These are phyloP conservation scores for Populus hybrid DNA, from an alignment of 441 rosid species.

Conservation along the genomic window DNA sequence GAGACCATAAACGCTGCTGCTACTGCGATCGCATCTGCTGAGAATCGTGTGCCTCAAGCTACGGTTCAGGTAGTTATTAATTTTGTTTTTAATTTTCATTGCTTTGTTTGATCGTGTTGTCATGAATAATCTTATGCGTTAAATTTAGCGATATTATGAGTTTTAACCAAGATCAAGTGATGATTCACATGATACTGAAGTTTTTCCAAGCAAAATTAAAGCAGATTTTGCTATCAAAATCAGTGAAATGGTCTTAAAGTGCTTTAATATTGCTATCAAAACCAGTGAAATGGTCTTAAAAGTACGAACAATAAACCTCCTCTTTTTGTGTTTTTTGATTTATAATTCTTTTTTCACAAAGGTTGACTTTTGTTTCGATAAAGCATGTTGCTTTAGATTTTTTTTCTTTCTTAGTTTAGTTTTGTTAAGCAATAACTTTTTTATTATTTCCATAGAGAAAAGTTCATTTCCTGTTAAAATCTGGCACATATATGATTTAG, in stretches of 20 bases:
- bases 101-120: conserved; percentile 6
- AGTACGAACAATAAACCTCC: not conserved
- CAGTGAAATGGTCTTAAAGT: not conserved
- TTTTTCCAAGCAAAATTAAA: not conserved
- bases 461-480: not conserved
- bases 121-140: not conserved
- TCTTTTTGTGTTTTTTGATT: conserved; percentile 3
- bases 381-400: conserved; percentile 7
- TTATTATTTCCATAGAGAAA: not conserved
- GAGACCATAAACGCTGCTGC: conserved; percentile 87
- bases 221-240: conserved; percentile 5
- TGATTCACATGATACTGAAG: not conserved
- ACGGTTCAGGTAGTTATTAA: conserved; percentile 40
- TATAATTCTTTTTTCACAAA: not conserved
- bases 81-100: not conserved
- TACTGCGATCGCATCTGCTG: conserved; percentile 66
- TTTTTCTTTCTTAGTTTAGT: not conserved
- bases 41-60: conserved; percentile 65
- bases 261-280: conserved; percentile 1
- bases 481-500: not conserved
- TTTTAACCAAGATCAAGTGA: not conserved
- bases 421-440: not conserved
- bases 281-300: not conserved
- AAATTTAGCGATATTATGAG: not conserved
- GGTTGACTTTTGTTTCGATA: conserved; percentile 17